phyloP scores from a whole-genome alignment of 2,329 filamentous ascomycete genomes.

The Phaeosphaeria sp. region DNA sequence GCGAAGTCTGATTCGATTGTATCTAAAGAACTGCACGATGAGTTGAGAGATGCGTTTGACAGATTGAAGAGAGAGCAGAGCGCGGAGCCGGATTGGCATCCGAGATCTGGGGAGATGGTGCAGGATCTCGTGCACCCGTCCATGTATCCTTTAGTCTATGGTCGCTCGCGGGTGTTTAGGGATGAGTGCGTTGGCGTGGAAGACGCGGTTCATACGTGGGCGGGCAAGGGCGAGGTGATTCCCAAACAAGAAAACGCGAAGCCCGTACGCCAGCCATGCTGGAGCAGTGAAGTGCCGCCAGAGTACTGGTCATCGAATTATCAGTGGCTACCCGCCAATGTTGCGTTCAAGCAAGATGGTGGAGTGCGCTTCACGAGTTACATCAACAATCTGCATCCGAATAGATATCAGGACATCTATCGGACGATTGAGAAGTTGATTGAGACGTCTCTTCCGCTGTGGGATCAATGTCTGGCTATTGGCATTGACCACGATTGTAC shows the following conservation, averaged over 20 bases:
- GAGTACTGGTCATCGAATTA: conserved; percentile 29
- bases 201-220: conserved; percentile 34
- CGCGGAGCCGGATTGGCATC: conserved; percentile 62
- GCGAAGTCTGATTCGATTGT: conserved; percentile 63
- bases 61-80: conserved; percentile 57
- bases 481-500: neutral
- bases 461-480: conserved; percentile 25
- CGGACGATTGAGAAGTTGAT: conserved; percentile 27
- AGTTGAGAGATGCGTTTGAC: conserved; percentile 54
- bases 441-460: conserved; percentile 25
- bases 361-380: conserved; percentile 56
- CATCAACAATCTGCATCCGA: conserved; percentile 62
- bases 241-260: neutral
- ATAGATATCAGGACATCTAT: conserved; percentile 25
- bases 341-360: conserved; percentile 49
- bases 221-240: conserved; percentile 39
- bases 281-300: neutral
- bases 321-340: conserved; percentile 61
- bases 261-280: neutral
- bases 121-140: conserved; percentile 71
- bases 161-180: conserved; percentile 52
- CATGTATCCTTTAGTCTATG: conserved; percentile 66
- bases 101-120: conserved; percentile 62
- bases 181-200: conserved; percentile 36
- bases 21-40: conserved; percentile 45